A percentile compares a stretch with the other conserved stretches of the same genome.
Conservation (phyloP, 768 basidiomycete species). For the Mycena amicta region DNA sequence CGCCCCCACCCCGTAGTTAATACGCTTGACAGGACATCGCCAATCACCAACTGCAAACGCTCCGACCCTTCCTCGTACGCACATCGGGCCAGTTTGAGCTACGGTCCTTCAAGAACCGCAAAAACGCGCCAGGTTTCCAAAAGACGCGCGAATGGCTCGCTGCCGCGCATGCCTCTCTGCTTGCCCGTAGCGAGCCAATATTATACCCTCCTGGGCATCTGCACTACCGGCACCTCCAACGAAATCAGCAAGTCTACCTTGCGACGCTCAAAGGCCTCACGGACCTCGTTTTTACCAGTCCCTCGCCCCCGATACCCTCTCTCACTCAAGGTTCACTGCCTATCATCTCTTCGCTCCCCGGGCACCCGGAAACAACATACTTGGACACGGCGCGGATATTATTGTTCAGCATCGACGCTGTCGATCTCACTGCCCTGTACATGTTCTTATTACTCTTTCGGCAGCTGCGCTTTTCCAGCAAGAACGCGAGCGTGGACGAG, state of each 20-base stretch:
- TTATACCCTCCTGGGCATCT: slow-evolving; percentile 44
- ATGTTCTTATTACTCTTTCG: slow-evolving; percentile 83
- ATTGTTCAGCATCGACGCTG: slow-evolving; percentile 68
- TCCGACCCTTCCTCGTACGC: slow-evolving; percentile 87
- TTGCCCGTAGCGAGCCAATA: slow-evolving; percentile 42
- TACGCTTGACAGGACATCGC: slow-evolving; percentile 77
- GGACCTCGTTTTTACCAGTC: slow-evolving; percentile 66
- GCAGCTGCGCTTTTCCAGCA: slow-evolving; percentile 62
- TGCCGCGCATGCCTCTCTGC: slow-evolving; percentile 49
- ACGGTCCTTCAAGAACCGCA: slow-evolving; percentile 69
- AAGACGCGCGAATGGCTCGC: slow-evolving; percentile 69
- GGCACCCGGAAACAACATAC: slow-evolving; percentile 77
- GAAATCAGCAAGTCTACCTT: slow-evolving; percentile 58
- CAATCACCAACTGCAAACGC: slow-evolving; percentile 90
- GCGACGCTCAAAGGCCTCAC: slow-evolving; percentile 60
- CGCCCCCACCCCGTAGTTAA: slow-evolving; percentile 16
- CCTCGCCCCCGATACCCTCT: slow-evolving; percentile 33
- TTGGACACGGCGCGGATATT: slow-evolving; percentile 75
- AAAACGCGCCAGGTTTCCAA: slow-evolving; percentile 46
- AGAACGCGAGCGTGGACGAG: slow-evolving; percentile 48
- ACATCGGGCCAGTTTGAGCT: slow-evolving; percentile 81
- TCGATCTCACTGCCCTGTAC: slow-evolving; percentile 74
- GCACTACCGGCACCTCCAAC: slow-evolving; percentile 47
- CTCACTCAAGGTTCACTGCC: slow-evolving; percentile 30
- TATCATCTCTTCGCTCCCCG: slow-evolving; percentile 37